These are phyloP conservation scores for Podila verticillata DNA, from an alignment of 192 early-diverging fungal species.

Conservation along the genomic window DNA sequence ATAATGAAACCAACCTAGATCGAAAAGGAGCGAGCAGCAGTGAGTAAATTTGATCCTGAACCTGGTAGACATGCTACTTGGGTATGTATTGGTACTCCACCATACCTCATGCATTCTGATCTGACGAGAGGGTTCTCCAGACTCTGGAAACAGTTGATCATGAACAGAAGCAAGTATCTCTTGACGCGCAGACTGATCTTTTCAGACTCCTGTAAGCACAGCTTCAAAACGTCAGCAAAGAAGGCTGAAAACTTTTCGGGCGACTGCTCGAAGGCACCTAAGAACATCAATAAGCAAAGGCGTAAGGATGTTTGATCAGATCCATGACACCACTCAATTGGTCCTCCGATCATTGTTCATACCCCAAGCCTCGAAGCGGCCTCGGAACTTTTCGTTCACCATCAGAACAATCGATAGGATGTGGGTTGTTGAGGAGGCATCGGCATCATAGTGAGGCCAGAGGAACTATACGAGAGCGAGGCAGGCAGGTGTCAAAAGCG, in stretches of 20 bases:
- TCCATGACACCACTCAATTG: too few relatives aligned
- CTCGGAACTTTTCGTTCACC: constrained; percentile 91
- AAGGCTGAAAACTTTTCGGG: constrained; percentile 65
- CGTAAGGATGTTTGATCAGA: too few relatives aligned
- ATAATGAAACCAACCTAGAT: constrained; percentile 71
- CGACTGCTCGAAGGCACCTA: constrained; percentile 51
- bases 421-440: constrained; percentile 59
- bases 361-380: constrained; percentile 72
- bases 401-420: constrained; percentile 84
- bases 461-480: constrained; percentile 65
- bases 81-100: not conserved
- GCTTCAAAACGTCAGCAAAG: constrained; percentile 61
- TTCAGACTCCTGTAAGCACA: constrained; percentile 51
- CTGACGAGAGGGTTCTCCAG: constrained; percentile 84
- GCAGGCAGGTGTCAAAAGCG: constrained; percentile 1
- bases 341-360: constrained; percentile 9
- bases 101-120: constrained; percentile 74
- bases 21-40: not conserved
- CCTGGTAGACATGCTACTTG: not conserved
- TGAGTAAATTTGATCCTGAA: not conserved
- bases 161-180: constrained; percentile 74
- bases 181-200: constrained; percentile 45
- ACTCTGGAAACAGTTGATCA: constrained; percentile 86
- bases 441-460: constrained; percentile 74
- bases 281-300: not conserved